Evolutionary conservation across 176 grass and related monocot genomes (phyloP).

Genomic region (Phyllostachys edulis): DNA sequence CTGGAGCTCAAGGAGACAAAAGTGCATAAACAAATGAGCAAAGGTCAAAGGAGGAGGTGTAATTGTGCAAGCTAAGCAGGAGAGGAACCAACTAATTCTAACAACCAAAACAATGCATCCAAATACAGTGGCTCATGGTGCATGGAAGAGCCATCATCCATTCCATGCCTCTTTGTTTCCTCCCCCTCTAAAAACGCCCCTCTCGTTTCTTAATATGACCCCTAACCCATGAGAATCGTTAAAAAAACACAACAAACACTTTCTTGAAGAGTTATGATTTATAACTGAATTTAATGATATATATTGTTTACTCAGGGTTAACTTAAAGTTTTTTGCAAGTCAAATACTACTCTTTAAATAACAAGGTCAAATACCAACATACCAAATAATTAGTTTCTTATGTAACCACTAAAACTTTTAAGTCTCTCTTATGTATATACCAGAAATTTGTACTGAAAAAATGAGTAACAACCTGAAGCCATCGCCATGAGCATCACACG

Average conservation of each 20-base stretch:
- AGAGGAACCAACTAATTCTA: not conserved
- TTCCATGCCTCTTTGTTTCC: not conserved
- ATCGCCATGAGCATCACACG: not conserved
- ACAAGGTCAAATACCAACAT: not conserved
- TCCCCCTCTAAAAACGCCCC: not conserved
- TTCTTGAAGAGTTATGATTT: not conserved
- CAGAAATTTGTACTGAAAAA: not conserved
- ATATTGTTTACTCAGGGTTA: not conserved
- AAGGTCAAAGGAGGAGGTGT: not conserved
- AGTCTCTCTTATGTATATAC: not conserved
- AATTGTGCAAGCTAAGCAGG: not conserved
- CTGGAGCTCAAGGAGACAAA: slow-evolving; percentile 13
- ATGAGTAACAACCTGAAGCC: not conserved
- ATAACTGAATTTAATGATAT: not conserved
- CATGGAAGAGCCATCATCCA: slow-evolving; percentile 16
- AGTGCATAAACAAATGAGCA: slow-evolving; percentile 27
- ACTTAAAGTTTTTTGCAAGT: not conserved
- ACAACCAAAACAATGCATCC: not conserved
- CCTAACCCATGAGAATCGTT: slow-evolving; percentile 5
- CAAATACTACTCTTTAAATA: not conserved
- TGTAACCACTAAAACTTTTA: not conserved
- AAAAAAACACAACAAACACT: not conserved
- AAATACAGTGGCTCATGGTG: slow-evolving; percentile 16
- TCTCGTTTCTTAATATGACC: slow-evolving; percentile 16
- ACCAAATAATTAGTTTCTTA: not conserved